Percentiles rank a stretch among this genome's conserved stretches.
Conservation (phyloP, 2,329 filamentous ascomycete genomes). For the Pseudogymnoascus sp. region DNA sequence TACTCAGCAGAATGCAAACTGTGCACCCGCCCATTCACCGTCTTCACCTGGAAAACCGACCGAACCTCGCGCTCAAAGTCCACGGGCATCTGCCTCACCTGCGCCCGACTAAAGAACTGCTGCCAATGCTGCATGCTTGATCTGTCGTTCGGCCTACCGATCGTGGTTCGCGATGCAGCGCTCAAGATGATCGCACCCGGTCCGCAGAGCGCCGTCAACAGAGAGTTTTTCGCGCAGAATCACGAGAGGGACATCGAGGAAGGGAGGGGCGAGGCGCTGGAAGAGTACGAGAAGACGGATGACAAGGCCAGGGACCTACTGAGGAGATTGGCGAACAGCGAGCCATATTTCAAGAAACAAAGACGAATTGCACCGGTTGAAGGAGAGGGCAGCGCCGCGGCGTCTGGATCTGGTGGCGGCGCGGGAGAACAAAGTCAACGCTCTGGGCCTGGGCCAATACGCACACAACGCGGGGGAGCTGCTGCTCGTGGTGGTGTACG, state of each 20-base stretch:
- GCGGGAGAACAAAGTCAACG: slow-evolving; percentile 28
- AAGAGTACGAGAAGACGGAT: slow-evolving; percentile 94
- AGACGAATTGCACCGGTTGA: slow-evolving; percentile 58
- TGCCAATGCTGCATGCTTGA: slow-evolving; percentile 99
- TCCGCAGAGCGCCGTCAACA: slow-evolving; percentile 83
- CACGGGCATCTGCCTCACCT: slow-evolving; percentile 93
- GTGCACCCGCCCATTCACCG: slow-evolving; percentile 90
- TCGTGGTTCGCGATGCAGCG: slow-evolving; percentile 89
- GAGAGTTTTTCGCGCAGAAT: slow-evolving; percentile 96
- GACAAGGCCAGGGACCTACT: slow-evolving; percentile 90
- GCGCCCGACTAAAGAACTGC: slow-evolving; percentile 95
- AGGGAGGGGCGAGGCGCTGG: slow-evolving; percentile 65
- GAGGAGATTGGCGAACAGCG: slow-evolving; percentile 75
- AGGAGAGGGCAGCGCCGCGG: slow-evolving; percentile 28
- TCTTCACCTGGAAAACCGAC: slow-evolving; percentile 92
- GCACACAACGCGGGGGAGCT: slow-evolving; percentile 55
- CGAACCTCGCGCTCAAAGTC: slow-evolving; percentile 85
- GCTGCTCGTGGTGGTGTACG: slow-evolving; percentile 29
- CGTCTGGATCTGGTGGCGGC: slow-evolving; percentile 33
- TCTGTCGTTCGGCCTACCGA: slow-evolving; percentile 87
- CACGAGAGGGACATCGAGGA: slow-evolving; percentile 94
- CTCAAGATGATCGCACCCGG: slow-evolving; percentile 96
- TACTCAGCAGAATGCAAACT: slow-evolving; percentile 67
- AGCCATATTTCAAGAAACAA: slow-evolving; percentile 91
- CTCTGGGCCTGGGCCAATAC: slow-evolving; percentile 65